phyloP scores from a whole-genome alignment of 2,329 filamentous ascomycete species.

The Tolypocladium capitatum region DNA sequence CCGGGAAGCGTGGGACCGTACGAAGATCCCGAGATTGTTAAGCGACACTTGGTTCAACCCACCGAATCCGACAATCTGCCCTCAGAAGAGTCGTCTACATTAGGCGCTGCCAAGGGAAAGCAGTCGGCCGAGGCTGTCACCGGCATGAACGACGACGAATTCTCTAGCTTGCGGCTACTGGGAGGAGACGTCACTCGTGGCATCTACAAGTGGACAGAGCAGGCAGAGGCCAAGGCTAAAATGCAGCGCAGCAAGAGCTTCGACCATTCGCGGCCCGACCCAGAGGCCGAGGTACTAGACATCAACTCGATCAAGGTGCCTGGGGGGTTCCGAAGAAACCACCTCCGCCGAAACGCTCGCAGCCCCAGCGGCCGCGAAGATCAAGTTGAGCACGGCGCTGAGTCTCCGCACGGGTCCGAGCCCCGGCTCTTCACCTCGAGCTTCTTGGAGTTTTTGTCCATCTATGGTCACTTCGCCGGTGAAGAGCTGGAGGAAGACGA shows the following conservation, averaged over 20 bases:
- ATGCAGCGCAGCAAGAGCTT: constrained; percentile 81
- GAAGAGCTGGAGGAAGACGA: constrained; percentile 96
- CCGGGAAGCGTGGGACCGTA: constrained; percentile 41
- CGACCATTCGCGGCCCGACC: constrained; percentile 59
- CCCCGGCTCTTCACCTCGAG: constrained; percentile 68
- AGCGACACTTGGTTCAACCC: constrained; percentile 72
- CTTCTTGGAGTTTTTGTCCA: constrained; percentile 87
- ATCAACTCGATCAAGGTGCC: constrained; percentile 87
- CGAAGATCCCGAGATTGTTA: constrained; percentile 86
- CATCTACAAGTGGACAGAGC: constrained; percentile 94
- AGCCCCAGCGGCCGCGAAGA: constrained; percentile 34
- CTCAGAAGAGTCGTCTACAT: constrained; percentile 31
- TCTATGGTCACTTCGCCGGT: constrained; percentile 96
- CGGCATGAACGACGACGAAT: constrained; percentile 58
- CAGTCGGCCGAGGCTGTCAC: constrained; percentile 28
- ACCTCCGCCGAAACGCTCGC: constrained; percentile 61
- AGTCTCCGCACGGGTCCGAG: constrained; percentile 18
- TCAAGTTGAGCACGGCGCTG: constrained; percentile 18
- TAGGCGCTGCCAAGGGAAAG: constrained; percentile 39
- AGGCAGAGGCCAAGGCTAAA: constrained; percentile 58
- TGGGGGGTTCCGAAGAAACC: constrained; percentile 86
- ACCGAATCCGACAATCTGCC: constrained; percentile 30
- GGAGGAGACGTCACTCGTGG: constrained; percentile 89
- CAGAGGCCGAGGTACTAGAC: constrained; percentile 68
- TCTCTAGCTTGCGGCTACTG: constrained; percentile 84